A percentile compares a stretch with the other conserved stretches of the same genome.
phyloP scores from a whole-genome alignment of 805 yeast species.

The Candida fluviatilis region DNA sequence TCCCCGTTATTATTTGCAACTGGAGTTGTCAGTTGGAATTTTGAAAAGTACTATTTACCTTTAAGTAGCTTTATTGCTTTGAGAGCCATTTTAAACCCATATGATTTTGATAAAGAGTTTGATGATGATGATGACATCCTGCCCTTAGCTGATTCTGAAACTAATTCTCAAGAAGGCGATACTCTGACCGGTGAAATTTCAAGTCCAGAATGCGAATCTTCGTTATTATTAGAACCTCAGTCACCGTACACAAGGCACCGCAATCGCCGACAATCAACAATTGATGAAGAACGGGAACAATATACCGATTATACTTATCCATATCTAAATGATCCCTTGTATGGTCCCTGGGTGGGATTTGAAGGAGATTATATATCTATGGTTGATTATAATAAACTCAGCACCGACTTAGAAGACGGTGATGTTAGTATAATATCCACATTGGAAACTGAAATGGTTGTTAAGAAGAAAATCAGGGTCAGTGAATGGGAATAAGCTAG shows the following conservation, averaged over 20 bases:
- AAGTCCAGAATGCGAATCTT: constrained; percentile 15
- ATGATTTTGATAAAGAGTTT: constrained; percentile 38
- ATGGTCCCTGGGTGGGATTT: constrained; percentile 58
- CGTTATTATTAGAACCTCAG: constrained; percentile 13
- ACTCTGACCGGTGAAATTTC: constrained; percentile 5
- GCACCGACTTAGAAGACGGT: constrained; percentile 17
- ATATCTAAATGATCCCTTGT: constrained; percentile 38
- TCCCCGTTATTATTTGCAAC: constrained; percentile 49
- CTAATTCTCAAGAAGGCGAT: neutral
- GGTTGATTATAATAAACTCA: constrained; percentile 24
- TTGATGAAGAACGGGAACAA: constrained; percentile 55
- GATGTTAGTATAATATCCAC: constrained; percentile 13
- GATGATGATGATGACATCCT: constrained; percentile 25
- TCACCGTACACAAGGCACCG: constrained; percentile 19
- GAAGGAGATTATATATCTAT: constrained; percentile 47
- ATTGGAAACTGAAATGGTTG: constrained; percentile 18
- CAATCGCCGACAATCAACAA: constrained; percentile 44
- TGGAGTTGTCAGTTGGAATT: constrained; percentile 42
- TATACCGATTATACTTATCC: constrained; percentile 50
- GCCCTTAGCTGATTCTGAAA: neutral
- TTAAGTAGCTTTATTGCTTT: constrained; percentile 53
- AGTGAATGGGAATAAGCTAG: constrained; percentile 36
- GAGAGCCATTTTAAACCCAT: constrained; percentile 49
- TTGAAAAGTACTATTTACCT: constrained; percentile 53
- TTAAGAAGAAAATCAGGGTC: constrained; percentile 24